Percentiles rank a stretch among this genome's conserved stretches.
These are phyloP conservation scores for Scytalidium sp. DNA, from an alignment of 2,329 filamentous ascomycete species.

Conservation along the genomic window DNA sequence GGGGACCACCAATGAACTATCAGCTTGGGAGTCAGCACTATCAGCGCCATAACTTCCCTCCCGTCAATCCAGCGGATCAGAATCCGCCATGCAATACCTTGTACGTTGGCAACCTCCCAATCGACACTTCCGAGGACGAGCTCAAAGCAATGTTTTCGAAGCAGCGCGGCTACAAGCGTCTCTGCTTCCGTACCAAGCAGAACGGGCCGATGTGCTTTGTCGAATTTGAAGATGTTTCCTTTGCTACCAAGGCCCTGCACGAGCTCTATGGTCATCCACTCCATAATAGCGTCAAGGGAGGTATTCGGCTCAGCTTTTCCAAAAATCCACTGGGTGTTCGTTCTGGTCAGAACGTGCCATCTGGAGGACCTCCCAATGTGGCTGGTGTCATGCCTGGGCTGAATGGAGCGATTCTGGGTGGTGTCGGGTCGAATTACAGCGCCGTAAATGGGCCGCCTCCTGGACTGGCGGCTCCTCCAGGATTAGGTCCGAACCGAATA, in stretches of 20 bases:
- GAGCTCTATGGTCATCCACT: slow-evolving; percentile 85
- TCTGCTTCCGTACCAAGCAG: slow-evolving; percentile 91
- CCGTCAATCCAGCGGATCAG: slow-evolving; percentile 90
- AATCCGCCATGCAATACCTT: slow-evolving; percentile 97
- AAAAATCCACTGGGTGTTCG: slow-evolving; percentile 96
- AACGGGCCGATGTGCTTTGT: slow-evolving; percentile 99
- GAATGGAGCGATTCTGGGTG: slow-evolving; percentile 52
- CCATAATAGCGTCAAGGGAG: slow-evolving; percentile 90
- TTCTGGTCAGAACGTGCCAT: slow-evolving; percentile 57
- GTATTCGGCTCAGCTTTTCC: slow-evolving; percentile 92
- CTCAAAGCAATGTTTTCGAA: slow-evolving; percentile 91
- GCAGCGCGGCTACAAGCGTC: slow-evolving; percentile 89
- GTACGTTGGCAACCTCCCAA: slow-evolving; percentile 94
- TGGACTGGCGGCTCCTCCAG: slow-evolving; percentile 73
- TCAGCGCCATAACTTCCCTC: slow-evolving; percentile 68
- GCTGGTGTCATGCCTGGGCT: slow-evolving; percentile 49
- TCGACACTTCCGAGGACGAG: slow-evolving; percentile 92
- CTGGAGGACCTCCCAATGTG: slow-evolving; percentile 37
- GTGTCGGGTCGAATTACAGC: slow-evolving; percentile 22
- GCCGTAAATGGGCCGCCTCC: slow-evolving; percentile 69
- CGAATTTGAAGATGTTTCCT: slow-evolving; percentile 91
- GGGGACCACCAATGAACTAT: slow-evolving; percentile 43
- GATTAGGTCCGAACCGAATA: slow-evolving; percentile 45
- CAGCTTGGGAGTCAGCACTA: slow-evolving; percentile 56
- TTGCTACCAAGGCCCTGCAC: slow-evolving; percentile 85